Base-by-base conservation (phyloP, 202 grass and related monocot genomes). In the Panicum virgatum region DNA sequence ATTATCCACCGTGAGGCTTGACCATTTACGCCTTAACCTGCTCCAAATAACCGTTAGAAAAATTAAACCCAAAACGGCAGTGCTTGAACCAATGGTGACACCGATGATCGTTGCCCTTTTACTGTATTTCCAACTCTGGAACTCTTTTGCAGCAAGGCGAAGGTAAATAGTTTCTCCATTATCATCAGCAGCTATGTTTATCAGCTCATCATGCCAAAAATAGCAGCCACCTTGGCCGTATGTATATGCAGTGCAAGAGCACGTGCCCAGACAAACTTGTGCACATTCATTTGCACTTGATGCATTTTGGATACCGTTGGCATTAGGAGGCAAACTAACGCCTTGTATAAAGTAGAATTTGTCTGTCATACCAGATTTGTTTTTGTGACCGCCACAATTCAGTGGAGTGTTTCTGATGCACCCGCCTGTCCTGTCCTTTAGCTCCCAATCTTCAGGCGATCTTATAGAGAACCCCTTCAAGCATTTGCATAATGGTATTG, bases 401-500 rank as follows among this genome's bases (percentile, higher is more conserved):
- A 75, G 9, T 26, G 50, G 65, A 45, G 65, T 46, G 2, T 38
- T 71, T 72, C 79, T 81, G 23, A 34, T 46, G 20, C 79, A 81
- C 10, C 79, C 79, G 3, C 12, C 27, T 32, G 26, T 37, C 37
- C 7, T 57, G n/a, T 81, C 40, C 8, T 60, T 18, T 2, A 25
- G 7, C 9, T 72, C 52, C 66, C 79, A 81, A 19, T 61, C 52
- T 2, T 18, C 12, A 11, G 66, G 52, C 18, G 53, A 47, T 48
- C 5, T 18, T 5, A 37, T 0, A 0, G 65, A 80, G 39, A 80
- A 80, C 6, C 79, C 79, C 53, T 81, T 71, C 79, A 81, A 60
- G 12, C 77, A 86, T 6, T 8, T 68, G 42, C 84, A 86, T 11
- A 23, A 47, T 13, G 50, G 10, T n/a, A 47, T 12, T 19, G 48